Base-by-base conservation (phyloP, 768 basidiomycete genomes). In the Panellus pusillus region DNA sequence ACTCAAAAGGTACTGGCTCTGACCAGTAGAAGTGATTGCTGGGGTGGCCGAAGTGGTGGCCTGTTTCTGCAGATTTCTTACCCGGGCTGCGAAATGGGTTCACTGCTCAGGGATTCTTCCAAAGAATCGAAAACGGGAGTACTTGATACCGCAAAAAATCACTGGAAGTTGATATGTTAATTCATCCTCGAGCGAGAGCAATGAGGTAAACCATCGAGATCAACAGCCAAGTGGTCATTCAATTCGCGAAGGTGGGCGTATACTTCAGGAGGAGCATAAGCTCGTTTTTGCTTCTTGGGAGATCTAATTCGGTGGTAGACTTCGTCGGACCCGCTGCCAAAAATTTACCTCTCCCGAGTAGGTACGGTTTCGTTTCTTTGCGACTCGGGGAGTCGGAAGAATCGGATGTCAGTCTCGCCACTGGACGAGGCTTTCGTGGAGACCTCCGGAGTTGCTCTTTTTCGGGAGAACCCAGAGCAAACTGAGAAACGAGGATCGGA, bases 61-160 rank as follows among this genome's bases (percentile, higher is more conserved):
- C 91, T 3, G 76, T 73, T 52, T 76, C 74, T 0, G 87, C 84
- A 0, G 90, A 91, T 65, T 72, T 78, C 57, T 78, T 68, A 1
- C 89, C 91, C 2, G 87, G 87, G 62, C 86, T 91, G 41, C 0
- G 47, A 28, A 47, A 8, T 9, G 44, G 32, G 29, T n/a, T n/a
- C n/a, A n/a, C n/a, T n/a, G n/a, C 18, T 50, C 7, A 51, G 17
- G 29, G 53, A 19, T n/a, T 38, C 27, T 13, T 11, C 6, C 20
- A 18, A 45, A n/a, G 44, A 37, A 40, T 32, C 36, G 4, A 47
- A 47, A 13, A 20, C 27, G 15, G 14, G 57, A 76, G 49, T 57
- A 91, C 91, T 92, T 94, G 44, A 93, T 91, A 8, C 92, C 91
- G 63, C 89, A 92, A 60, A 93, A 91, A 13, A 92, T 60, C 19